phyloP scores from a whole-genome alignment of 1,139 yeast species.

The Nakaseomyces glabratus region DNA sequence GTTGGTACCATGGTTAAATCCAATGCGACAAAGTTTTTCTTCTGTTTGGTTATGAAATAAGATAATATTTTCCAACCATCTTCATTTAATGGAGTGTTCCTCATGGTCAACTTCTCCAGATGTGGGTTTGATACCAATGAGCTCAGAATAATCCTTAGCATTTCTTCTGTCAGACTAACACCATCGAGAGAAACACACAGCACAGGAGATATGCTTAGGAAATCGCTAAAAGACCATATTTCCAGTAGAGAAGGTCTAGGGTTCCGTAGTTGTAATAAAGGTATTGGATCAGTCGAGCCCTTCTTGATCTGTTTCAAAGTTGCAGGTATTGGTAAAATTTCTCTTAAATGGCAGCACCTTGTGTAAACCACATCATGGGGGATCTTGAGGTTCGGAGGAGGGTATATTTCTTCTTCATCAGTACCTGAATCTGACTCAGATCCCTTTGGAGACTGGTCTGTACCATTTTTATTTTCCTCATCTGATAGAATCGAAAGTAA shows the following conservation, averaged over 20 bases:
- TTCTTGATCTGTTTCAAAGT: conserved; percentile 72
- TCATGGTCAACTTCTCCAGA: conserved; percentile 55
- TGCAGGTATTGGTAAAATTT: conserved; percentile 87
- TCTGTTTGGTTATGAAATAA: conserved; percentile 51
- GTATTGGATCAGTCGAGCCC: conserved; percentile 60
- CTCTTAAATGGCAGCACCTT: conserved; percentile 86
- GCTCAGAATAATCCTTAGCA: conserved; percentile 52
- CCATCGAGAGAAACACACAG: conserved; percentile 64
- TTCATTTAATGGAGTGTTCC: conserved; percentile 60
- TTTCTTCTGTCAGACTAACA: conserved; percentile 51
- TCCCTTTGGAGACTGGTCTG: no score
- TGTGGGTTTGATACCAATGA: conserved; percentile 53
- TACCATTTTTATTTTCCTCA: conserved; percentile 17
- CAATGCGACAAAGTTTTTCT: conserved; percentile 42
- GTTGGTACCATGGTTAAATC: conserved; percentile 69
- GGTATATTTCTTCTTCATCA: conserved; percentile 22
- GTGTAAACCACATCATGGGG: conserved; percentile 69
- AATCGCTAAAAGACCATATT: conserved; percentile 65
- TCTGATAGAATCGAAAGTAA: conserved; percentile 16
- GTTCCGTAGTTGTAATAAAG: conserved; percentile 54
- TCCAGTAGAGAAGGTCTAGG: conserved; percentile 71
- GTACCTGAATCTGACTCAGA: neutral
- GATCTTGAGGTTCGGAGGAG: conserved; percentile 27
- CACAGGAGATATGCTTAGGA: conserved; percentile 64
- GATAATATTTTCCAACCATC: conserved; percentile 67